Base-by-base conservation (phyloP, 2,329 filamentous ascomycete genomes). In the Botrytis cinerea region DNA sequence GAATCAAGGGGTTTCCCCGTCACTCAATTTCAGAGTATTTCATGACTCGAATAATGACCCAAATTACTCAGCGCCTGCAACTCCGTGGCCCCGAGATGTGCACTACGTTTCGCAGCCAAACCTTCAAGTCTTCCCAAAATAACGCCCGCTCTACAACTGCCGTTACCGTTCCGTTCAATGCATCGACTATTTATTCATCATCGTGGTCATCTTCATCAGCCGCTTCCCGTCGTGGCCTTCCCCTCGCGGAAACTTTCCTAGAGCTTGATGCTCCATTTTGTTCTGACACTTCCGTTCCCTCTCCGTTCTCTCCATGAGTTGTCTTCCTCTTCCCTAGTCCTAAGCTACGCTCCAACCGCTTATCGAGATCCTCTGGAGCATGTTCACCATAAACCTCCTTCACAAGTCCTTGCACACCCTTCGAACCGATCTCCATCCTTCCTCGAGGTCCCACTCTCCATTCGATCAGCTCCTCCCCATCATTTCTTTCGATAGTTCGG, bases 381-480 rank as follows among this genome's bases (percentile, higher is more conserved):
- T 75, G 76, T 12, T 84, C 84, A 1, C 86, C 88, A 80, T 89
- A 92, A 0, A 91, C 85, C 71, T 86, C 82, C 80, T 89, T 83
- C 6, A 94, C 89, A 75, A 98, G 83, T 0, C 89, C 90, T 28
- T 90, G 89, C 20, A 96, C 92, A 0, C 92, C 93, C 68, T 90
- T 87, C n/a, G 90, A 86, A 0, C 92, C 93, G 51, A 98, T 88
- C 82, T 98, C 96, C 12, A 95, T 86, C 82, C 92, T 96, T 9
- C 93, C 95, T 35, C 96, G 88, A 9, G 94, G 92, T 0, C 96
- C 96, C 22, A 98, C 88, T 73, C 92, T 88, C 87, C 93, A 99
- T 66, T 93, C 94, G 12, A 94, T 86, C 3, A 89, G 86, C 75
- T 95, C 91, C 54, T 97, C 93, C 40, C 92, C 93, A 1, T 89